phyloP scores from a whole-genome alignment of 495 filamentous ascomycete species.

The Astrocystis sublimbata region DNA sequence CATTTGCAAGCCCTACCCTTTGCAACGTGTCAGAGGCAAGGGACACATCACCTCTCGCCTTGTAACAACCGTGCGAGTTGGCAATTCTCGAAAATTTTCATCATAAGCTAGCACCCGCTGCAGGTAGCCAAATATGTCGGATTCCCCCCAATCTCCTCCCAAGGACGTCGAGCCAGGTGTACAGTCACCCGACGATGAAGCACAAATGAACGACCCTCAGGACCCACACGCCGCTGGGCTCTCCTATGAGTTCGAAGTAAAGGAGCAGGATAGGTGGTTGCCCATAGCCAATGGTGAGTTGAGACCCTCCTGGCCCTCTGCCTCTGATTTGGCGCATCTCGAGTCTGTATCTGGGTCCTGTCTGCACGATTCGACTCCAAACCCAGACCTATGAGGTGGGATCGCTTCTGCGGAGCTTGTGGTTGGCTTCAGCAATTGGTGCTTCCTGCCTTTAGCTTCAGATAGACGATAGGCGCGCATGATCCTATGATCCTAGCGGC shows the following conservation, averaged over 20 bases:
- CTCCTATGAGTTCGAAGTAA: constrained; percentile 96
- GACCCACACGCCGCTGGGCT: constrained; percentile 60
- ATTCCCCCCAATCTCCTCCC: constrained; percentile 89
- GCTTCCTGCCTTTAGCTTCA: constrained; percentile 35
- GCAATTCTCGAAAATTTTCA: constrained; percentile 57
- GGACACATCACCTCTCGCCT: constrained; percentile 53
- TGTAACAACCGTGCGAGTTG: constrained; percentile 53
- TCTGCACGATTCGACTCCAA: constrained; percentile 32
- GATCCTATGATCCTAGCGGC: constrained; percentile 33
- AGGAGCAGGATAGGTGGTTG: constrained; percentile 99
- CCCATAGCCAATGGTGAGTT: constrained; percentile 99
- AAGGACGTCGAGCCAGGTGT: constrained; percentile 92
- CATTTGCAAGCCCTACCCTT: constrained; percentile 51
- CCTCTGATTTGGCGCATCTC: constrained; percentile 48
- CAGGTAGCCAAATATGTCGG: constrained; percentile 85
- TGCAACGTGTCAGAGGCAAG: constrained; percentile 56
- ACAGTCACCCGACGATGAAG: constrained; percentile 87
- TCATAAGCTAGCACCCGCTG: constrained; percentile 62
- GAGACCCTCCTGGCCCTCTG: constrained; percentile 37
- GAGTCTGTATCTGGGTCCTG: constrained; percentile 52
- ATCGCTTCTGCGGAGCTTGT: constrained; percentile 36
- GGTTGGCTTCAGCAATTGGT: constrained; percentile 38
- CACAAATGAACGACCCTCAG: constrained; percentile 60
- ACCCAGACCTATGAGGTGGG: constrained; percentile 26
- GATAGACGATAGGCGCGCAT: constrained; percentile 36